Conservation (phyloP, 192 early-diverging fungal species). For the Backusella liffmaniae region DNA sequence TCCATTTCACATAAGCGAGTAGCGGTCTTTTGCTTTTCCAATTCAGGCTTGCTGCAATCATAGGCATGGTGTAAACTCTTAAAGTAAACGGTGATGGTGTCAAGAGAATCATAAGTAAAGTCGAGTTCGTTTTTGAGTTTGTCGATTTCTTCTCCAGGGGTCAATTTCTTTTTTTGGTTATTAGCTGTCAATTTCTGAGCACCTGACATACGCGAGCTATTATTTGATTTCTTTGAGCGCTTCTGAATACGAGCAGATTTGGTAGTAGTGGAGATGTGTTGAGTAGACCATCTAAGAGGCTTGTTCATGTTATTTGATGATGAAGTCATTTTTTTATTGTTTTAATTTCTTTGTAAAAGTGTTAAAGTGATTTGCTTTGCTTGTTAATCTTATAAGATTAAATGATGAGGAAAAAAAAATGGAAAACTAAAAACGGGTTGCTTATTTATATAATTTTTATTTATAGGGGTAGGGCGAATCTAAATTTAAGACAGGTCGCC, state of each 20-base stretch:
- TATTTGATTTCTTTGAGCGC: constrained; percentile 4
- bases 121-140: constrained; percentile 28
- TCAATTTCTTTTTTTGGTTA: constrained; percentile 3
- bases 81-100: constrained; percentile 34
- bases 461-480: background rate
- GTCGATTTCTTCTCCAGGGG: constrained; percentile 19
- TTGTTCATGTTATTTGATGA: background rate
- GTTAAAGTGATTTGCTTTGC: background rate
- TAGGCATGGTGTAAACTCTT: constrained; percentile 31
- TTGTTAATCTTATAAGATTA: background rate
- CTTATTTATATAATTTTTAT: constrained; percentile 6
- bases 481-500: background rate
- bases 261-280: background rate
- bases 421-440: constrained; percentile 1
- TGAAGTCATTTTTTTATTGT: background rate
- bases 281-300: constrained; percentile 13
- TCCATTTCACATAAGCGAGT: constrained; percentile 33
- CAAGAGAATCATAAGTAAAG: constrained; percentile 30
- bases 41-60: constrained; percentile 1
- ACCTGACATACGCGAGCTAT: constrained; percentile 1
- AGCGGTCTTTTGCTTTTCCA: constrained; percentile 5
- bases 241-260: constrained; percentile 3
- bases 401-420: background rate
- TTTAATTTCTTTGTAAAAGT: background rate
- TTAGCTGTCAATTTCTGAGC: background rate